A percentile compares a stretch with the other conserved stretches of the same genome.
Evolutionary conservation across 768 basidiomycete genomes (phyloP).

Genomic region (Auricularia cornea): DNA sequence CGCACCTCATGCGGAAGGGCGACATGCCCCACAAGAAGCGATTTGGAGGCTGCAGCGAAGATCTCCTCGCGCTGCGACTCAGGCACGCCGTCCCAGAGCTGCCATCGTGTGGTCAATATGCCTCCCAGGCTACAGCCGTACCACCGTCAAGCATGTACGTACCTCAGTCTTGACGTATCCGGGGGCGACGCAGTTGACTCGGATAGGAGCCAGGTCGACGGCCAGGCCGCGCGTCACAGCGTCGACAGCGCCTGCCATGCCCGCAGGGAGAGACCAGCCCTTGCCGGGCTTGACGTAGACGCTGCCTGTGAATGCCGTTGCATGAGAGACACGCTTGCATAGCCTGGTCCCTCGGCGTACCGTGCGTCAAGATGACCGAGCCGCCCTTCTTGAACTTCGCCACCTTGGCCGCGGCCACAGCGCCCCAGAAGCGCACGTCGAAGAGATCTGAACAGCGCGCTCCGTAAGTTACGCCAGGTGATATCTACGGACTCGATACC

Average conservation of each 20-base stretch:
- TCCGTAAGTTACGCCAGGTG: background rate
- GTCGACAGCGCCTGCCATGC: conserved; percentile 10
- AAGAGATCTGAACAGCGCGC: conserved; percentile 4
- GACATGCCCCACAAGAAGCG: conserved; percentile 8
- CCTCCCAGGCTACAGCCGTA: background rate
- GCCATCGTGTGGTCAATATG: too few species aligned
- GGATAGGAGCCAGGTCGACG: conserved; percentile 13
- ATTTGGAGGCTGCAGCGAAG: conserved; percentile 1
- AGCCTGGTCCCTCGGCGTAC: too few species aligned
- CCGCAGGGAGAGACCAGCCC: conserved; percentile 9
- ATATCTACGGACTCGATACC: background rate
- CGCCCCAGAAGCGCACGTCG: conserved; percentile 13
- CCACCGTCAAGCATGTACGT: background rate
- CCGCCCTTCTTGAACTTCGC: conserved; percentile 9
- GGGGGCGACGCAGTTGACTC: conserved; percentile 12
- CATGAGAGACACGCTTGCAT: too few species aligned
- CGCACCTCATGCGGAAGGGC: conserved; percentile 8
- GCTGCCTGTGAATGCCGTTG: too few species aligned
- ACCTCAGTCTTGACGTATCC: conserved; percentile 7
- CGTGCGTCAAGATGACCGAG: conserved; percentile 8
- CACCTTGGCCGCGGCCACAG: conserved; percentile 6
- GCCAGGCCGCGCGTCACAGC: conserved; percentile 10
- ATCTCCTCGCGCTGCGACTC: conserved; percentile 2
- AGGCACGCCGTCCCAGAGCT: conserved; percentile 10
- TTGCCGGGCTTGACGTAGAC: conserved; percentile 5